Evolutionary conservation across 805 yeast species (phyloP).

Genomic region (Candida germanica): DNA sequence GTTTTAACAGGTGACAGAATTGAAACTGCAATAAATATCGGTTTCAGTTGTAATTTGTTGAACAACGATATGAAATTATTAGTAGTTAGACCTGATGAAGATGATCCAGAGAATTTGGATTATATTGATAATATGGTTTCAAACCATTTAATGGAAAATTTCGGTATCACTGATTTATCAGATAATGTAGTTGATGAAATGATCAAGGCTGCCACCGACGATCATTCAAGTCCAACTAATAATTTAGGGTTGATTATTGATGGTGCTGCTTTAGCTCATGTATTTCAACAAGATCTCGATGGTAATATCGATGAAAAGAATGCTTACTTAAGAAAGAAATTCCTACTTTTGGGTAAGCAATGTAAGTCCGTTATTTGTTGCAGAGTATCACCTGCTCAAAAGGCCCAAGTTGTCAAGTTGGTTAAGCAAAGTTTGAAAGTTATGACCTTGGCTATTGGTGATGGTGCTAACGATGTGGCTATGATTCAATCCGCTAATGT

Average conservation of each 20-base stretch:
- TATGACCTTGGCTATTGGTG: conserved; percentile 80
- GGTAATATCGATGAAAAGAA: conserved; percentile 10
- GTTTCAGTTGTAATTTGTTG: conserved; percentile 71
- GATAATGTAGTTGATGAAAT: conserved; percentile 50
- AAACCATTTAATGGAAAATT: conserved; percentile 46
- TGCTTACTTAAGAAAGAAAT: conserved; percentile 39
- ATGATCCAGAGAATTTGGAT: conserved; percentile 35
- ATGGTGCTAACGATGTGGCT: conserved; percentile 85
- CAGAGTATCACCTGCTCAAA: conserved; percentile 81
- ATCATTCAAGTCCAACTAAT: conserved; percentile 63
- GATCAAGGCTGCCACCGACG: conserved; percentile 48
- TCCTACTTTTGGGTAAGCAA: conserved; percentile 68
- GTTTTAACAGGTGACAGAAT: conserved; percentile 80
- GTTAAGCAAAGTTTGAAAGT: conserved; percentile 65
- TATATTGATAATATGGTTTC: conserved; percentile 17
- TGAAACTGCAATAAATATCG: conserved; percentile 82
- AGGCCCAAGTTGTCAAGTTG: conserved; percentile 68
- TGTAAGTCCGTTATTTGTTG: conserved; percentile 80
- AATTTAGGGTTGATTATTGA: conserved; percentile 64
- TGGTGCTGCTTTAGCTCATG: conserved; percentile 59
- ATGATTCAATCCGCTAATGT: conserved; percentile 86
- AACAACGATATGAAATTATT: conserved; percentile 66
- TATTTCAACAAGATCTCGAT: conserved; percentile 30
- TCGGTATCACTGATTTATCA: conserved; percentile 41
- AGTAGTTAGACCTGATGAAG: conserved; percentile 58